phyloP scores from a whole-genome alignment of 192 early-diverging fungal species.

The Entomortierella beljakovae region DNA sequence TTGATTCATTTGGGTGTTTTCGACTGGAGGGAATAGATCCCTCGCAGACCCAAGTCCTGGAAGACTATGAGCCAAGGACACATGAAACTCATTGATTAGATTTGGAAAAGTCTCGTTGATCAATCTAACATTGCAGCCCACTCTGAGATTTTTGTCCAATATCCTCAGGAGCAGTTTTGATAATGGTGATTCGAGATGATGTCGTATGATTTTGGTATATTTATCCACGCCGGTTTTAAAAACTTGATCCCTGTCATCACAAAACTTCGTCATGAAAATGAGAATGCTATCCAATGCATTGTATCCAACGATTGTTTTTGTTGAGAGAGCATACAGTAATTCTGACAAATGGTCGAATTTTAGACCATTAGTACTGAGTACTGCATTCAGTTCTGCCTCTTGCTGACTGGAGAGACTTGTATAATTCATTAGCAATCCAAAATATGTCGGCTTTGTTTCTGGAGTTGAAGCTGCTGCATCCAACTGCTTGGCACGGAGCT shows the following conservation, averaged over 20 bases:
- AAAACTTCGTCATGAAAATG: conserved; percentile 33
- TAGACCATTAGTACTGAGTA: background rate
- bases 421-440: background rate
- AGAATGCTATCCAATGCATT: conserved; percentile 28
- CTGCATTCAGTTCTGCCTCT: background rate
- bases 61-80: conserved; percentile 29
- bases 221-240: background rate
- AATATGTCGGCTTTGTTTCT: background rate
- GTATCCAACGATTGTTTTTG: conserved; percentile 33
- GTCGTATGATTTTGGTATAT: background rate
- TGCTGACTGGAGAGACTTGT: background rate
- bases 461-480: background rate
- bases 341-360: conserved; percentile 15
- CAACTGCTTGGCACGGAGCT: conserved; percentile 16
- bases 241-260: background rate
- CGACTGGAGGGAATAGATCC: too few relatives aligned
- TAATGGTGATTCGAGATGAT: conserved; percentile 5
- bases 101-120: conserved; percentile 24
- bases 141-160: conserved; percentile 49
- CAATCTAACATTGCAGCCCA: conserved; percentile 23
- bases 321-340: conserved; percentile 30
- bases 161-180: conserved; percentile 48
- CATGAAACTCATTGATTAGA: conserved; percentile 27
- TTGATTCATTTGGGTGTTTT: too few relatives aligned
- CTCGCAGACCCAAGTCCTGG: conserved; percentile 2